Evolutionary conservation across 1,139 yeast genomes (phyloP).

Genomic region (Yamadazyma spencermartinsiae): DNA sequence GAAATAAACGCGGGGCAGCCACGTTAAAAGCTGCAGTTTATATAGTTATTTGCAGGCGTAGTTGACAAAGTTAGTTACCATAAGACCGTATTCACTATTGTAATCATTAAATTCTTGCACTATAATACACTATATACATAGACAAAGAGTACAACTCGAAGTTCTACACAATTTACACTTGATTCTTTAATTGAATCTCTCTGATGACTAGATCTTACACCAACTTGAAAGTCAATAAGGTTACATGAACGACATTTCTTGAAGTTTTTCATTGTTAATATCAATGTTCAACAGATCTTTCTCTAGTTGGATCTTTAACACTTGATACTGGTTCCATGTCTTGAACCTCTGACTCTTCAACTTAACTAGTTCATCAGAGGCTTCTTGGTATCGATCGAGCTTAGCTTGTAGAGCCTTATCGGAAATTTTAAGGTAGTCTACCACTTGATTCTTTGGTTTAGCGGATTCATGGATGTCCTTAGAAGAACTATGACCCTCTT

Average conservation of each 20-base stretch:
- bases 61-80: no score
- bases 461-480: background rate
- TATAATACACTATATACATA: no score
- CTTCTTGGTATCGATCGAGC: constrained; percentile 19
- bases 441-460: constrained; percentile 18
- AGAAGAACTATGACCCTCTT: background rate
- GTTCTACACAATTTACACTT: no score
- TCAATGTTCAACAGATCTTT: constrained; percentile 40
- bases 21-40: no score
- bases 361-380: constrained; percentile 28
- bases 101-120: no score
- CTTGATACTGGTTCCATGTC: constrained; percentile 23
- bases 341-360: constrained; percentile 25
- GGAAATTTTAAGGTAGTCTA: constrained; percentile 15
- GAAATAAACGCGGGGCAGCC: constrained; percentile 18
- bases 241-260: constrained; percentile 39
- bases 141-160: no score
- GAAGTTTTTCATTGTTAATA: constrained; percentile 41
- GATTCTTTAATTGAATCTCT: no score
- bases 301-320: constrained; percentile 29
- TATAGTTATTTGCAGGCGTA: no score
- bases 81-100: no score
- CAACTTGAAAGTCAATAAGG: background rate
- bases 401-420: constrained; percentile 20
- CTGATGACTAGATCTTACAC: no score